Conservation (phyloP, 1,284 basidiomycete genomes). For the Tremellales sp. region DNA sequence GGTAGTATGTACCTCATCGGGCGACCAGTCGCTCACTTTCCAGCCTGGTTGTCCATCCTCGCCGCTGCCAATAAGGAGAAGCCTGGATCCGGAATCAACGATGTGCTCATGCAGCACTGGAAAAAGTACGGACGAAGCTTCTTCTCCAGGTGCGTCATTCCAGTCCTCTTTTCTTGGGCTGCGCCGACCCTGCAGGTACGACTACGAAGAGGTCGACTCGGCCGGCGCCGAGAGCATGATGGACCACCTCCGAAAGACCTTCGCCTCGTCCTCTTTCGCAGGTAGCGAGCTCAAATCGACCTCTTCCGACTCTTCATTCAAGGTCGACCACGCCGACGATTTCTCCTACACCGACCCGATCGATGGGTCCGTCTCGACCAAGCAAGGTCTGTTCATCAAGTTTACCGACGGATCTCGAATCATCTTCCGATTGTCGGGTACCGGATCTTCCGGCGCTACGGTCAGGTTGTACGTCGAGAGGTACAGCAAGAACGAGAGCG, state of each 20-base stretch:
- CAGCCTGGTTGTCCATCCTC: slow-evolving; percentile 96
- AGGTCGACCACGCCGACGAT: slow-evolving; percentile 72
- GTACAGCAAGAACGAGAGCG: slow-evolving; percentile 75
- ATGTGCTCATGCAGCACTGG: slow-evolving; percentile 83
- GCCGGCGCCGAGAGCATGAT: slow-evolving; percentile 85
- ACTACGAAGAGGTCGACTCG: slow-evolving; percentile 96
- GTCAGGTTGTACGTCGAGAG: slow-evolving; percentile 88
- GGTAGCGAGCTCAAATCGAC: slow-evolving; percentile 63
- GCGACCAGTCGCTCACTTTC: too few species aligned
- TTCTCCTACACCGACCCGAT: slow-evolving; percentile 98
- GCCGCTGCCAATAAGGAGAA: slow-evolving; percentile 86
- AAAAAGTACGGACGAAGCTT: slow-evolving; percentile 91
- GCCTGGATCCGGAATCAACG: slow-evolving; percentile 76
- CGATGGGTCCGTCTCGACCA: slow-evolving; percentile 85
- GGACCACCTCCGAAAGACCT: slow-evolving; percentile 66
- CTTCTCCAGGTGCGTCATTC: slow-evolving; percentile 68
- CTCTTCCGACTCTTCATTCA: slow-evolving; percentile 68
- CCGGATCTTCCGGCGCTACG: slow-evolving; percentile 92
- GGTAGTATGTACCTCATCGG: slow-evolving; percentile 8
- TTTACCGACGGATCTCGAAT: slow-evolving; percentile 90
- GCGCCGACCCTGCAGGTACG: slow-evolving; percentile 57
- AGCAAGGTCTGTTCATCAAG: slow-evolving; percentile 90
- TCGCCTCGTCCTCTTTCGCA: slow-evolving; percentile 64
- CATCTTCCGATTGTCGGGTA: slow-evolving; percentile 93
- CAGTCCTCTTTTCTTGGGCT: neutral